These are phyloP conservation scores for Lentinula lateritia DNA, from an alignment of 768 basidiomycete genomes.

Conservation along the genomic window DNA sequence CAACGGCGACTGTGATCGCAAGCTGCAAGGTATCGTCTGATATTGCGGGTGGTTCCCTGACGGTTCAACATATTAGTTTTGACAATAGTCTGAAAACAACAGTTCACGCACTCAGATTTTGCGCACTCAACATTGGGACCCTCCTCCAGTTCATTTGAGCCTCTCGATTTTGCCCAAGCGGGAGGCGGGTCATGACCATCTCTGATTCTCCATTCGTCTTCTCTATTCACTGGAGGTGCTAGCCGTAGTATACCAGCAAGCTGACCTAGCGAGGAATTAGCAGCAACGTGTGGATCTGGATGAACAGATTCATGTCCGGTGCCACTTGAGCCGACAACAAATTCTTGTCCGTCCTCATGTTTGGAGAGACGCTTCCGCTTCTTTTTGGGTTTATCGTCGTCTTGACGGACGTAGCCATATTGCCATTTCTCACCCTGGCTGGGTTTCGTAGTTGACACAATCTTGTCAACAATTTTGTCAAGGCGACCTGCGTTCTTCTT, in stretches of 20 bases:
- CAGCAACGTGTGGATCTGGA: not conserved
- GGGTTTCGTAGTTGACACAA: conserved; percentile 69
- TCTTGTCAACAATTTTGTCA: conserved; percentile 54
- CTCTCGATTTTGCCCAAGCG: conserved; percentile 61
- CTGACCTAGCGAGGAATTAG: not conserved
- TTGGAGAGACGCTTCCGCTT: conserved; percentile 41
- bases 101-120: conserved; percentile 31
- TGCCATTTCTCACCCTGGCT: conserved; percentile 72
- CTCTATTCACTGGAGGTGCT: conserved; percentile 41
- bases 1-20: conserved; percentile 5
- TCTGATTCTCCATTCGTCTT: conserved; percentile 61
- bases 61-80: not conserved
- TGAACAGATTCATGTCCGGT: not conserved
- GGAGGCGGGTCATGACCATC: conserved; percentile 63
- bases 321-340: conserved; percentile 2
- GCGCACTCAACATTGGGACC: conserved; percentile 30
- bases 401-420: conserved; percentile 73
- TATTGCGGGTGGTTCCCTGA: not conserved
- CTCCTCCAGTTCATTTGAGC: conserved; percentile 30
- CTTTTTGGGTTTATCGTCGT: conserved; percentile 64
- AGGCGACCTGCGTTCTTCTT: conserved; percentile 75
- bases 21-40: conserved; percentile 1
- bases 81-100: not conserved
- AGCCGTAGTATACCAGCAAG: conserved; percentile 4
- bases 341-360: conserved; percentile 13